Percentiles rank a stretch among this genome's conserved stretches.
Evolutionary conservation across 768 basidiomycete species (phyloP).

Genomic region (Russula ochroleuca): DNA sequence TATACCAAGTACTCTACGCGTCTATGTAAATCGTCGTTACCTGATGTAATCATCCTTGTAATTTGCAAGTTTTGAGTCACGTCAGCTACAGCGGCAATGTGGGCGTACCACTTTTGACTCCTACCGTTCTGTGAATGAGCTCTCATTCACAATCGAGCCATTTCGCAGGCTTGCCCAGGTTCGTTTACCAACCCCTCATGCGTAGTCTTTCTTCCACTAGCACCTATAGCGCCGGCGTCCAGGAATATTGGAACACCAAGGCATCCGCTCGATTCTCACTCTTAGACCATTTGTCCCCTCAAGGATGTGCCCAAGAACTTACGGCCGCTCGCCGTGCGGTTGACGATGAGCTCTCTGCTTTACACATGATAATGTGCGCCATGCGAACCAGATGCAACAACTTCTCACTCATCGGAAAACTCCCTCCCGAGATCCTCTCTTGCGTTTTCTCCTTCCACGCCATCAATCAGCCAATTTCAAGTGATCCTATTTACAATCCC

Average conservation of each 20-base stretch:
- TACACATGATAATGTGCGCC: not conserved
- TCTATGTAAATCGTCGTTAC: not conserved
- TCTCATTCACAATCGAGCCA: not conserved
- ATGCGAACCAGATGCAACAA: constrained; percentile 1
- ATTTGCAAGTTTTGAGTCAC: not conserved
- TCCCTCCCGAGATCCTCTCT: constrained; percentile 12
- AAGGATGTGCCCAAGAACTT: not conserved
- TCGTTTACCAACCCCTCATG: not conserved
- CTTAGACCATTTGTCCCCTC: not conserved
- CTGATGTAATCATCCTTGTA: not conserved
- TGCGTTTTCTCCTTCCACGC: constrained; percentile 7
- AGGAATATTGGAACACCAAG: not conserved
- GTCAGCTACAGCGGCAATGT: not conserved
- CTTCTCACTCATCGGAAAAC: constrained; percentile 6
- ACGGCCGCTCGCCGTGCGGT: not conserved
- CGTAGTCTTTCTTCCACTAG: not conserved
- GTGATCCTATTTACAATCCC: not conserved
- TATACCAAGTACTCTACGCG: constrained; percentile 7
- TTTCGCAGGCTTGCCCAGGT: not conserved
- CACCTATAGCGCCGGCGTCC: not conserved
- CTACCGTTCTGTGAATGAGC: not conserved
- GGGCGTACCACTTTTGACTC: too few species aligned
- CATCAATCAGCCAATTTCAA: not conserved
- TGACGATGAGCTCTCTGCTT: constrained; percentile 3
- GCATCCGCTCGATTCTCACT: not conserved